Base-by-base conservation (phyloP, 1,284 basidiomycete genomes). In the Pseudozyma thailandica region DNA sequence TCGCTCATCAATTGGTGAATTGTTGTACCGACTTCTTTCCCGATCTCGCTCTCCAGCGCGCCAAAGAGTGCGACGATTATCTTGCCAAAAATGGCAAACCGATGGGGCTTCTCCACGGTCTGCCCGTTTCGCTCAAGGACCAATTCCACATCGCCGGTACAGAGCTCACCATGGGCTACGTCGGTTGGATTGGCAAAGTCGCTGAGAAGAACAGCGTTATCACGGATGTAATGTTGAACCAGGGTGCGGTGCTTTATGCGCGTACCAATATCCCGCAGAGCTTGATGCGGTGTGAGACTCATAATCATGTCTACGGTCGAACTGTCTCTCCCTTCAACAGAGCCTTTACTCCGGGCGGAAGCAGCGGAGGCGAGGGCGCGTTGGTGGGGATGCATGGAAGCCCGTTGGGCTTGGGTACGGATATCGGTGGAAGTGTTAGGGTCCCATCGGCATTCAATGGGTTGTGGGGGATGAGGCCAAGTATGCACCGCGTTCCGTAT, bases 251-350 rank as follows among this genome's bases (percentile, higher is more conserved):
- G 33, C 87, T 89, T 2, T 90, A 90, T 81, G 89, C 89, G 78
- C 92, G 92, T 83, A 92, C 91, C 20, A 94, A 93, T 78, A 86
- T 86, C 10, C 86, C 86, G 3, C 90, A 93, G 84, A 92, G 91
- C 0, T 88, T 94, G 86, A 88, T 94, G 60, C 88, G 90, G 2
- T 93, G 93, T 75, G 93, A 94, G 82, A 92, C 91, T 78, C 84
- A 83, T 13, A 94, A 94, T 78, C 91, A 92, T 6, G 83, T 94
- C 15, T 72, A 70, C 41, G 76, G 76, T 18, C 72, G 70, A 39
- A 77, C 74, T 30, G 44, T 77, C 23, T 77, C 74, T 15, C 74
- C 76, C 8, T 46, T 44, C 45, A 76, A 76, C 41, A 30, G 74
- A 3, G 60, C 63, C 2, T 48, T 78, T 18, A 74, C 70, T 27